These are phyloP conservation scores for Heterococcus sp. DNA, from an alignment of 108 stramenopile genomes.

Conservation along the genomic window DNA sequence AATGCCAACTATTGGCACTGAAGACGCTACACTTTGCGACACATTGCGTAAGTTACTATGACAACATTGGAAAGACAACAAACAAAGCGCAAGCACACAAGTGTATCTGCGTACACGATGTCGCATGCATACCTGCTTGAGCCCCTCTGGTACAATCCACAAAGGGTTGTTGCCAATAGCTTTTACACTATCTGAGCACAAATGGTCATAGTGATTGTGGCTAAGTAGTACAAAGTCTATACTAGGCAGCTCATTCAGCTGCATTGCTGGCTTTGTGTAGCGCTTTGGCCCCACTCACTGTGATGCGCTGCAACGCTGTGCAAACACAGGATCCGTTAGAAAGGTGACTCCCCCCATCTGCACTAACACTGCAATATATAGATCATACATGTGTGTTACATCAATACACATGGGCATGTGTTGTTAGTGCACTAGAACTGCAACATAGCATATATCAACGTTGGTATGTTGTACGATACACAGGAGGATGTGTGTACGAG, in stretches of 20 bases:
- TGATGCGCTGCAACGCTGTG: constrained; percentile 34
- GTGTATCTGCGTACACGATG: background rate
- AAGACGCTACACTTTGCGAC: background rate
- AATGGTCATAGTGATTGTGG: constrained; percentile 60
- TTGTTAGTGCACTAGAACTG: background rate
- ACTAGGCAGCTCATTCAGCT: constrained; percentile 30
- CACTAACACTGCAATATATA: background rate
- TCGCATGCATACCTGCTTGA: constrained; percentile 5
- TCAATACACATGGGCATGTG: background rate
- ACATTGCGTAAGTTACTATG: background rate
- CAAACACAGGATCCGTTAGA: constrained; percentile 54
- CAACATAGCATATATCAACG: background rate
- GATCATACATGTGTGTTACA: background rate
- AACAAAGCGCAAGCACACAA: background rate
- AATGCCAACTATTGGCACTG: background rate
- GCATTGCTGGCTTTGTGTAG: constrained; percentile 23
- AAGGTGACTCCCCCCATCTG: constrained; percentile 51
- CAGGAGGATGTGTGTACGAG: background rate
- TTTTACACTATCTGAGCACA: constrained; percentile 35
- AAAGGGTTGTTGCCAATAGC: constrained; percentile 27
- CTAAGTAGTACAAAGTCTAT: constrained; percentile 54
- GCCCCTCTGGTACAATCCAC: constrained; percentile 32
- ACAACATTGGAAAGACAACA: background rate
- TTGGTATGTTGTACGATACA: background rate
- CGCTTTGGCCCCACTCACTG: constrained; percentile 43